phyloP scores from a whole-genome alignment of 257 asterid genomes.

The Solanum bulbocastanum region DNA sequence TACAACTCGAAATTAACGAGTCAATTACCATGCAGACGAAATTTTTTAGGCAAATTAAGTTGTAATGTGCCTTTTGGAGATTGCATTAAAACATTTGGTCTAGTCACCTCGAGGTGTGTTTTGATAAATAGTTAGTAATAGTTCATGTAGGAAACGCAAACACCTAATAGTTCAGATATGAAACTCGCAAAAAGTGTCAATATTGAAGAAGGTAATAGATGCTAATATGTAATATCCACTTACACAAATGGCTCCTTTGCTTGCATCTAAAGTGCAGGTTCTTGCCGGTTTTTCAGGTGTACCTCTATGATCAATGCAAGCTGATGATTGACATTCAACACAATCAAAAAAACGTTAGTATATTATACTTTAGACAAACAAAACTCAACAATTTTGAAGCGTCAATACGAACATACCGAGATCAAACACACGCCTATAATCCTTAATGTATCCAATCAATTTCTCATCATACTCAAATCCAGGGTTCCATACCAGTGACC shows the following conservation, averaged over 20 bases:
- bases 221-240: slow-evolving; percentile 8
- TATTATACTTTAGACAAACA: no score
- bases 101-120: no score
- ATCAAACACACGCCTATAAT: slow-evolving; percentile 79
- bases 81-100: no score
- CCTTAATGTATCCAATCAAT: slow-evolving; percentile 69
- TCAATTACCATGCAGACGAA: no score
- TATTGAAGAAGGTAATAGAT: background rate
- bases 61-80: no score
- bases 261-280: slow-evolving; percentile 86
- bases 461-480: slow-evolving; percentile 84
- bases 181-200: background rate
- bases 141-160: no score
- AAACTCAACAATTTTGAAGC: background rate
- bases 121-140: no score
- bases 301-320: slow-evolving; percentile 94
- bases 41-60: no score
- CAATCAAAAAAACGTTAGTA: background rate
- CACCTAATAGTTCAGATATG: background rate
- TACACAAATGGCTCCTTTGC: slow-evolving; percentile 64
- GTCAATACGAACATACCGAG: slow-evolving; percentile 39
- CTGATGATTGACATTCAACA: slow-evolving; percentile 19
- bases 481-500: slow-evolving; percentile 94
- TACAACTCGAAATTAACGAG: no score
- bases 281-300: slow-evolving; percentile 93